These are phyloP conservation scores for Tympanopsis confertula DNA, from an alignment of 2,329 filamentous ascomycete species.

Conservation along the genomic window DNA sequence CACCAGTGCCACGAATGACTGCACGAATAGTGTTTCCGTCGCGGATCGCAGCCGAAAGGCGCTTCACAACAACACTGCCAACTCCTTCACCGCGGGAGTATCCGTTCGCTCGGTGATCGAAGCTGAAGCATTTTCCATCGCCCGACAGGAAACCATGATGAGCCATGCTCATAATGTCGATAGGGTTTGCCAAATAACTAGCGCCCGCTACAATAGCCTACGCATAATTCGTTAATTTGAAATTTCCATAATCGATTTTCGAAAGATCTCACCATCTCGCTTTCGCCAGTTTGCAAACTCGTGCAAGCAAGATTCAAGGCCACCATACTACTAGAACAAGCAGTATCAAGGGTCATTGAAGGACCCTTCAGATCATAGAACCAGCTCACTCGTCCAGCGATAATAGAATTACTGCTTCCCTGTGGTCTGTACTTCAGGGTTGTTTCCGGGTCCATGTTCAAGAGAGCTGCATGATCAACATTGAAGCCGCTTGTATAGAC, in stretches of 20 bases:
- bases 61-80: conserved; percentile 33
- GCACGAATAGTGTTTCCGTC: conserved; percentile 25
- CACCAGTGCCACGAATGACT: conserved; percentile 15
- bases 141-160: too few species aligned
- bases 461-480: neutral
- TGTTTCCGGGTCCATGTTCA: neutral
- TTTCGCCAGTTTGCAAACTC: conserved; percentile 7
- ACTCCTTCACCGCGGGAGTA: conserved; percentile 15
- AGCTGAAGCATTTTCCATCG: conserved; percentile 1
- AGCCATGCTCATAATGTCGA: too few species aligned
- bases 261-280: conserved; percentile 4
- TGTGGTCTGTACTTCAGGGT: neutral
- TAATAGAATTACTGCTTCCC: neutral
- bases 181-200: too few species aligned
- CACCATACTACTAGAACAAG: neutral
- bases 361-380: conserved; percentile 1
- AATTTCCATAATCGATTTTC: neutral
- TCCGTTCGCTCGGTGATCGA: conserved; percentile 1
- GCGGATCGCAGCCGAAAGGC: conserved; percentile 25
- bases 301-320: neutral
- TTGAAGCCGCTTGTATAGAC: neutral
- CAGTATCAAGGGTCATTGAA: neutral
- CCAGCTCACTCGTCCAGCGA: neutral
- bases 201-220: neutral
- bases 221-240: conserved; percentile 1